Evolutionary conservation across 1,284 basidiomycete species (phyloP).

Genomic region (Tilletia caries): DNA sequence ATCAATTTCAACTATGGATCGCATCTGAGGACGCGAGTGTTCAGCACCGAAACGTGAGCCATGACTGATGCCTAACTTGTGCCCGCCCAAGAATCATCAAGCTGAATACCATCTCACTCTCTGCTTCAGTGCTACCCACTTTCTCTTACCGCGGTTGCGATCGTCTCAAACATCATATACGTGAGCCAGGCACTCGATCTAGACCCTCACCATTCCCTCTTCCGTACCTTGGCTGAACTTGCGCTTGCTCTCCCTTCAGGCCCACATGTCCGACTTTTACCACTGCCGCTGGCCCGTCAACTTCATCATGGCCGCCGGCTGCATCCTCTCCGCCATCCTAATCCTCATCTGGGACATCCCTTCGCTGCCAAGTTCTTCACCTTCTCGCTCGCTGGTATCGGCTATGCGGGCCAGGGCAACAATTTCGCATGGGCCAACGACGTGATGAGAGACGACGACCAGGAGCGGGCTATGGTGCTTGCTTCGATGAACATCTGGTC

Average conservation of each 20-base stretch:
- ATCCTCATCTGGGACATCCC: constrained; percentile 36
- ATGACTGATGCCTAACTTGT: too few relatives aligned
- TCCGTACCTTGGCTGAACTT: too few relatives aligned
- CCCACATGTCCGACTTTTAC: neutral
- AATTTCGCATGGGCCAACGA: constrained; percentile 53
- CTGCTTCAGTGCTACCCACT: constrained; percentile 33
- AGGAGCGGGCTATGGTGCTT: constrained; percentile 42
- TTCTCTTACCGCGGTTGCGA: constrained; percentile 30
- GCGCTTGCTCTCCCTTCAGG: too few relatives aligned
- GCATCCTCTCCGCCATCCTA: constrained; percentile 28
- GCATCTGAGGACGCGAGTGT: constrained; percentile 55
- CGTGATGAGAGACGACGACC: constrained; percentile 36
- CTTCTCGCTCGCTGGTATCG: constrained; percentile 40
- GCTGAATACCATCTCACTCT: too few relatives aligned
- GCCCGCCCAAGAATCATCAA: too few relatives aligned
- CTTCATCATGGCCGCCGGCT: constrained; percentile 27
- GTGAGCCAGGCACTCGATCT: neutral
- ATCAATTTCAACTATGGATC: constrained; percentile 75
- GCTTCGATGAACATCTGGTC: constrained; percentile 34
- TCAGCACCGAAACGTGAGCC: constrained; percentile 13
- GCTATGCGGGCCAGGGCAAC: constrained; percentile 45
- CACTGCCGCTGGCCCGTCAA: constrained; percentile 22
- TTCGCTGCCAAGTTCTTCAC: constrained; percentile 38
- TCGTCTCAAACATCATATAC: constrained; percentile 27
- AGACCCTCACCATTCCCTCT: too few relatives aligned